phyloP scores from a whole-genome alignment of 345 rosid species.

The Ceriops tagal region DNA sequence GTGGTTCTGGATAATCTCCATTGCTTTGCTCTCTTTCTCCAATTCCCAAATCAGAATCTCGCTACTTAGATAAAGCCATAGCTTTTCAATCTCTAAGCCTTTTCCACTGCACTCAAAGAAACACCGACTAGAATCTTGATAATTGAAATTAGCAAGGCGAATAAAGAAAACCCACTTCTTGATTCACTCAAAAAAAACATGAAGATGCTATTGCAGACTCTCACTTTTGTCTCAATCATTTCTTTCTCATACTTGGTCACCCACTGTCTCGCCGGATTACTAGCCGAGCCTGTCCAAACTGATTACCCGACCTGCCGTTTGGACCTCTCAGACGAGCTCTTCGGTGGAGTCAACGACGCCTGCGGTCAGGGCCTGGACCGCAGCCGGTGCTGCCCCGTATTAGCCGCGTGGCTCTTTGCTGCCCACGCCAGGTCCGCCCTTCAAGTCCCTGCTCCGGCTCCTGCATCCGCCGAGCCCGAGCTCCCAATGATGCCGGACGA shows the following conservation, averaged over 20 bases:
- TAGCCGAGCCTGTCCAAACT: constrained; percentile 61
- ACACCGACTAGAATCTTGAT: background rate
- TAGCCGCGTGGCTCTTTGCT: constrained; percentile 96
- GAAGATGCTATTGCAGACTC: constrained; percentile 27
- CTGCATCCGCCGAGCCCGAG: constrained; percentile 46
- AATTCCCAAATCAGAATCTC: background rate
- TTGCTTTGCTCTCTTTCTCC: background rate
- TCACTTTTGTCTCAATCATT: constrained; percentile 16
- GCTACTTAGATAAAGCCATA: background rate
- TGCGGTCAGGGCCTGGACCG: constrained; percentile 87
- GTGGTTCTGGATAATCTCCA: background rate
- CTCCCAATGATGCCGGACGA: constrained; percentile 92
- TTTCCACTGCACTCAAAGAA: background rate
- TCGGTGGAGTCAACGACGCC: constrained; percentile 90
- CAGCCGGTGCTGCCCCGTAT: constrained; percentile 90
- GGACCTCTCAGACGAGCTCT: constrained; percentile 92
- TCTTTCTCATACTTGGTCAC: constrained; percentile 18
- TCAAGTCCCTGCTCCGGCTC: constrained; percentile 52
- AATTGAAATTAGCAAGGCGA: background rate
- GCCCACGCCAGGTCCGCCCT: constrained; percentile 93
- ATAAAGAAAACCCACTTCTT: constrained; percentile 12
- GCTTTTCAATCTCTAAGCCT: background rate
- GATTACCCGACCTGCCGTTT: constrained; percentile 68
- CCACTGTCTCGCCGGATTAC: constrained; percentile 41
- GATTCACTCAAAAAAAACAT: background rate